phyloP scores from a whole-genome alignment of 1,284 basidiomycete species.

The Microbotryomycetes sp. region DNA sequence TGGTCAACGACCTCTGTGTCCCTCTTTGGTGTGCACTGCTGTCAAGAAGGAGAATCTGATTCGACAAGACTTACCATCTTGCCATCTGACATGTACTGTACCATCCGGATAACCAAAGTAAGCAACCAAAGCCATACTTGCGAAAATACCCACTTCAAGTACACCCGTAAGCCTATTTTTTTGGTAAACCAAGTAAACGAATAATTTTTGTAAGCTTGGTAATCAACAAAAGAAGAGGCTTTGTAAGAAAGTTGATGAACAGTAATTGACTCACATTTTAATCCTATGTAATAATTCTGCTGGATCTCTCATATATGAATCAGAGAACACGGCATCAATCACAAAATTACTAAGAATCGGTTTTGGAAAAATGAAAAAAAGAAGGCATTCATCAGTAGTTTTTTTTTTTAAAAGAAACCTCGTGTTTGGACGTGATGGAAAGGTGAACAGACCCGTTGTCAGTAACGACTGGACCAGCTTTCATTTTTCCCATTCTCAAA shows the following conservation, averaged over 20 bases:
- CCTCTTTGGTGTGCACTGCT: too few species aligned
- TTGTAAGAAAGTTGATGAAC: slow-evolving; percentile 38
- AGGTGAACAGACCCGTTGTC: slow-evolving; percentile 56
- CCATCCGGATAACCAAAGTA: slow-evolving; percentile 67
- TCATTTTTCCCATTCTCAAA: slow-evolving; percentile 66
- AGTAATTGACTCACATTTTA: slow-evolving; percentile 38
- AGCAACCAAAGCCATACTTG: slow-evolving; percentile 84
- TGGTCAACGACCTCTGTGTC: too few species aligned
- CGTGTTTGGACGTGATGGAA: not conserved
- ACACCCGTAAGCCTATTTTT: slow-evolving; percentile 82
- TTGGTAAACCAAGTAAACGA: too few species aligned
- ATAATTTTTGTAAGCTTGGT: not conserved
- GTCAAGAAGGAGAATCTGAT: not conserved
- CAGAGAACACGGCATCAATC: slow-evolving; percentile 81
- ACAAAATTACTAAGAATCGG: slow-evolving; percentile 66
- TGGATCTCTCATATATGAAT: slow-evolving; percentile 63
- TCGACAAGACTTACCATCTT: slow-evolving; percentile 24
- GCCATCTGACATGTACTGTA: slow-evolving; percentile 25
- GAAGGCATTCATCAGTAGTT: not conserved
- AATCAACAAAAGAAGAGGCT: not conserved
- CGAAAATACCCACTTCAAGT: slow-evolving; percentile 94
- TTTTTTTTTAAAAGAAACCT: not conserved
- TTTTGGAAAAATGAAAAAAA: not conserved
- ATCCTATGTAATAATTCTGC: slow-evolving; percentile 44
- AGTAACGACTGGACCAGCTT: slow-evolving; percentile 77